Base-by-base conservation (phyloP, 2,329 filamentous ascomycete species). In the Penicillium freii region DNA sequence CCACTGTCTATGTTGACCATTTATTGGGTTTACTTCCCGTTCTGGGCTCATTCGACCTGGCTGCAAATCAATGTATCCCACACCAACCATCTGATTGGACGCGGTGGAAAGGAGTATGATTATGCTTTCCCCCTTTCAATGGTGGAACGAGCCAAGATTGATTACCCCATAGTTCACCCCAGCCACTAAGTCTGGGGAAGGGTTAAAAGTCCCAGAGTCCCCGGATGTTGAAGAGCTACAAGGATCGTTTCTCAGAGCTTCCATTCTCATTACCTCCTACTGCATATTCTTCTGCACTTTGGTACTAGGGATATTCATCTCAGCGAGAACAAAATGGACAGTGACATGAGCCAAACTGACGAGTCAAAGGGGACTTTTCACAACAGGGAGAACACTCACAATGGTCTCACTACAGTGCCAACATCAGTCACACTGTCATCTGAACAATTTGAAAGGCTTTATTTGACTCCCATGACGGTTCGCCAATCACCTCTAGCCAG, bases 361-460 rank as follows among this genome's bases (percentile, higher is more conserved):
- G 59, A 57, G 42, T 19, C 44, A 11, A 61, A 62, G 31, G 11
- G 17, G 3, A 15, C 36, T 2, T 45, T 34, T 5, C 51, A 62
- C n/a, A 51, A 58, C 11, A 58, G 23, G 17, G 59, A 64, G 15
- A 49, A 17, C 47, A 10, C 44, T 5, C 21, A 42, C 2, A 40
- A 54, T 40, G 51, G 31, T 27, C 56, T 64, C 13, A 51, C 62
- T 9, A 57, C 59, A 27, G 42, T 66, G 10, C 64, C 63, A 9
- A 65, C 64, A 2, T 60, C 61, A 1, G 56, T 73, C 31, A 69
- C 71, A 4, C 66, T 73, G 56, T 67, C 69, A 0, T 61, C 69
- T 2, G 71, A 73, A 56, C 70, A 72, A 45, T 73, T 73, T 36
- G 71, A 73, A 58, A 72, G 67, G 61, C 65, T 73, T 11, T 73